Evolutionary conservation across 2,329 filamentous ascomycete species (phyloP).

Genomic region (Paramyrothecium roridum): DNA sequence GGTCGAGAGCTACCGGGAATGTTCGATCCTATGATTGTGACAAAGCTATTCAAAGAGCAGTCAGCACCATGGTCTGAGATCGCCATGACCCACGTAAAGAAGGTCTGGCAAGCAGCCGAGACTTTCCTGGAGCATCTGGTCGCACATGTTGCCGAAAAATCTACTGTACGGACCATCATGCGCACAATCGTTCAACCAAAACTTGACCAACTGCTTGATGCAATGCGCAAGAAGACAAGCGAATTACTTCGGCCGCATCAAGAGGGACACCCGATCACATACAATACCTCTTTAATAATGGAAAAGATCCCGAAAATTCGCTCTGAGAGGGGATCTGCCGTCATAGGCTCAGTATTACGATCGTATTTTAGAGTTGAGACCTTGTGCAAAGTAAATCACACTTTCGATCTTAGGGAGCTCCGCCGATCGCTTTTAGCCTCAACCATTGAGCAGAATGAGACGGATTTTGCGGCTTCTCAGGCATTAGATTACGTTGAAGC

Average conservation of each 20-base stretch:
- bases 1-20: conserved; percentile 55
- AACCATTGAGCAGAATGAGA: conserved; percentile 18
- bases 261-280: conserved; percentile 47
- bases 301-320: conserved; percentile 30
- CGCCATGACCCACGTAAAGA: conserved; percentile 22
- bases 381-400: not conserved
- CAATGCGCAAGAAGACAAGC: conserved; percentile 34
- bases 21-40: conserved; percentile 57
- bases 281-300: conserved; percentile 46
- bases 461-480: conserved; percentile 22
- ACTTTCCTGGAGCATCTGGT: conserved; percentile 6
- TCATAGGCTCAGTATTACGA: conserved; percentile 1
- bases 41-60: conserved; percentile 58
- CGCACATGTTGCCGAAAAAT: conserved; percentile 9
- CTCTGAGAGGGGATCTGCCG: conserved; percentile 1
- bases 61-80: conserved; percentile 50
- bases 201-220: conserved; percentile 11
- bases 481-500: conserved; percentile 34
- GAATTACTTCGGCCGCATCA: conserved; percentile 43
- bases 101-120: conserved; percentile 9
- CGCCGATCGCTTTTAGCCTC: not conserved
- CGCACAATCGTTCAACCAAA: conserved; percentile 10
- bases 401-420: not conserved
- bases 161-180: conserved; percentile 9
- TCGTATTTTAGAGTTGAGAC: conserved; percentile 3